Base-by-base conservation (phyloP, 1,284 basidiomycete species). In the Singerocomus rubriflavus region DNA sequence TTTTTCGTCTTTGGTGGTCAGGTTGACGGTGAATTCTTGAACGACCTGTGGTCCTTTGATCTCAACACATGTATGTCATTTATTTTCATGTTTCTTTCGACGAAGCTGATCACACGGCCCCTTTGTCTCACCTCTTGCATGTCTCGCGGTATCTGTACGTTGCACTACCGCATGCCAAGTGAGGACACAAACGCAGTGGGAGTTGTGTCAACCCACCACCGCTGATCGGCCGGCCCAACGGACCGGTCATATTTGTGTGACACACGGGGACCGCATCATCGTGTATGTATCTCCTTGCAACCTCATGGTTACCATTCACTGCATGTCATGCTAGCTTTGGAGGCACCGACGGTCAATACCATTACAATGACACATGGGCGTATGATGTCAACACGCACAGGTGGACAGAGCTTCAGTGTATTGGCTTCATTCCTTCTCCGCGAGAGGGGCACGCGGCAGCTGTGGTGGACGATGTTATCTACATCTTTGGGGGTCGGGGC, bases 361-460 rank as follows among this genome's bases (percentile, higher is more conserved):
- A 99, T 70, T 99, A 99, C 74, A 99, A 99, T 70, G 97, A 99
- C 67, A 99, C 96, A 6, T 99, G 97, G 97, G 81, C 87, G 26
- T 98, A 93, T 70, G 94, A 98, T 68, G 77, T 94, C 41, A 78
- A 78, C 30, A 89, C 92, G 0, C 80, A 82, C 51, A 80, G 73
- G 43, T 99, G 97, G 97, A 80, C 88, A 12, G 97, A 99, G 69
- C 76, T 99, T 50, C 86, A 89, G 36, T 99, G 97, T 71, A 98
- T 98, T 51, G 97, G 97, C 2, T 99, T 92, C 70, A 98, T 98
- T 53, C 97, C 97, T 14, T 89, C 92, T 8, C 93, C 97, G 2
- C 78, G 97, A 44, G 98, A 99, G 70, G 97, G 97, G 0, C 98
- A 99, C 64, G 91, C 97, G 2, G 94, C 95, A 10, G 91, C 96